Conservation (phyloP, 2,329 filamentous ascomycete genomes). For the Biscogniauxia marginata region DNA sequence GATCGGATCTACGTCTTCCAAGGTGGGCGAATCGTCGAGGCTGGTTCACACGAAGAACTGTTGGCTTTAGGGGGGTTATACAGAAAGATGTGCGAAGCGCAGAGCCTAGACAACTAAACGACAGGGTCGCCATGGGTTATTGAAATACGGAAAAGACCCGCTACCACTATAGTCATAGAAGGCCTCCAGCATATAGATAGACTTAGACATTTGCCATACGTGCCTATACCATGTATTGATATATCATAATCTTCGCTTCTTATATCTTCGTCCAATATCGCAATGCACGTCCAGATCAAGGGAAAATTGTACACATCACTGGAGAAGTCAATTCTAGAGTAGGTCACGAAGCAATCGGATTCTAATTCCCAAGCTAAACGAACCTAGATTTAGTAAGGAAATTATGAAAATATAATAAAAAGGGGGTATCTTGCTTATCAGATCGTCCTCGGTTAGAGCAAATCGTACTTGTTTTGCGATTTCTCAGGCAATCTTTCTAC, state of each 20-base stretch:
- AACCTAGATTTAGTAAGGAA: not conserved
- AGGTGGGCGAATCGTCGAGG: conserved; percentile 37
- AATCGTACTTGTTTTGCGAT: not conserved
- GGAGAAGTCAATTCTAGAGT: not conserved
- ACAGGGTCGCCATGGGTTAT: not conserved
- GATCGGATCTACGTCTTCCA: conserved; percentile 45
- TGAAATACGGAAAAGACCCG: not conserved
- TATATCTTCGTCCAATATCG: not conserved
- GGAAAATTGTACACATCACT: not conserved
- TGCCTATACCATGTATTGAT: not conserved
- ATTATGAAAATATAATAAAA: not conserved
- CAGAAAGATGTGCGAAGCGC: not conserved
- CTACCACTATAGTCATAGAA: not conserved
- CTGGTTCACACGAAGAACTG: not conserved
- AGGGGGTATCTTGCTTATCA: not conserved
- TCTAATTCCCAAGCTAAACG: too few relatives aligned
- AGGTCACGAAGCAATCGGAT: too few relatives aligned
- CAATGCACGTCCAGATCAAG: too few relatives aligned
- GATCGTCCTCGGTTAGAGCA: not conserved
- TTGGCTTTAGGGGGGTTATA: not conserved
- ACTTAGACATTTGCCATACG: too few relatives aligned
- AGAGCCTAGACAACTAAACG: not conserved
- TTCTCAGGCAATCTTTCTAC: not conserved
- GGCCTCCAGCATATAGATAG: too few relatives aligned
- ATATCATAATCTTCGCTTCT: not conserved